Evolutionary conservation across 83 land plant species (phyloP), one percentile per base, ranked within the genome.

Genomic region (Thuja plicata): DNA sequence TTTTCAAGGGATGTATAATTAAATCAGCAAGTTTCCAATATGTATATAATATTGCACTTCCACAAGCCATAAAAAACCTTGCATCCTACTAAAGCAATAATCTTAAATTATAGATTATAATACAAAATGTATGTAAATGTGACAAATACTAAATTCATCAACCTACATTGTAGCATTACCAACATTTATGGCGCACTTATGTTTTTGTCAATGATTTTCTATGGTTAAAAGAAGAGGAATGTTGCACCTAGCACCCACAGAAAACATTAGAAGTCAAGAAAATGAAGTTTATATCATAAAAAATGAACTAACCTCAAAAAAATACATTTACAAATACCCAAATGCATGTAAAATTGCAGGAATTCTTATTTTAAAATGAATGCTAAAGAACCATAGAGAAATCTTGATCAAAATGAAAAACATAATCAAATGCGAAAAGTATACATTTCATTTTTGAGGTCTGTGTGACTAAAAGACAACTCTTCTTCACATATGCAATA

Each of bases 401-500:
- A 74, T 9, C 38, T 34, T 2, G 5, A 74, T 74, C 78, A 74
- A 34, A 32, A 15, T 34, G 7, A 74, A 32, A 74, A 32, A 34
- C n/a, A 27, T 74, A 74, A 34, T 74, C 37, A 74, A 74, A 74
- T 74, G 78, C 34, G 10, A 32, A 74, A 41, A 74, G 8, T 74
- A 74, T 74, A 12, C 78, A 74, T 30, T 74, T 74, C 34, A 35
- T 34, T 74, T 74, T 17, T 32, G 78, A 74, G 35, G 78, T 74
- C 32, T 74, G 78, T 38, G 40, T 74, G 78, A 34, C 12, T 74
- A 74, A 74, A 30, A 74, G 78, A 74, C 78, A 34, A 74, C 78
- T 74, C 38, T 90, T 17, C 90, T 90, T 11, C 88, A 91, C 55
- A 92, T 90, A 92, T 92, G 90, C 52, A 89, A 90, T 90, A 87